Conservation (phyloP, 2,329 filamentous ascomycete genomes). For the Leptoxyphium fumago region DNA sequence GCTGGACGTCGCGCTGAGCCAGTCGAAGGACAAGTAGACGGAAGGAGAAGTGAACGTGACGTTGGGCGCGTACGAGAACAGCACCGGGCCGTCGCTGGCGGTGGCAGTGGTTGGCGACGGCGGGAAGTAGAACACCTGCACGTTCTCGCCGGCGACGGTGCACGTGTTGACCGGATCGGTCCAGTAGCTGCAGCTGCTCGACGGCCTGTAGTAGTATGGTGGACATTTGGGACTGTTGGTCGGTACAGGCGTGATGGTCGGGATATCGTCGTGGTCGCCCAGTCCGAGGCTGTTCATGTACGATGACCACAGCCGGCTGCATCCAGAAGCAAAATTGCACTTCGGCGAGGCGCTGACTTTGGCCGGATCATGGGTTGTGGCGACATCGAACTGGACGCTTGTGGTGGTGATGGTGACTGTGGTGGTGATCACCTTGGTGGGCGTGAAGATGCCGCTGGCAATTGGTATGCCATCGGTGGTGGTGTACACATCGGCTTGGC, state of each 20-base stretch:
- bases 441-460: constrained; percentile 7
- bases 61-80: constrained; percentile 5
- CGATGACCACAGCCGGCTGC: constrained; percentile 8
- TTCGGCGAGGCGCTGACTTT: constrained; percentile 1
- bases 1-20: constrained; percentile 4
- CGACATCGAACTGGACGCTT: background rate
- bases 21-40: constrained; percentile 10
- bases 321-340: constrained; percentile 4
- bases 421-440: constrained; percentile 4
- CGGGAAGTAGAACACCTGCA: constrained; percentile 10
- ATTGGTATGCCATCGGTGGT: constrained; percentile 5
- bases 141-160: constrained; percentile 8
- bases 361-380: background rate
- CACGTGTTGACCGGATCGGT: constrained; percentile 2
- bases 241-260: constrained; percentile 8
- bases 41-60: constrained; percentile 11
- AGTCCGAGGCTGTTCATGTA: constrained; percentile 10
- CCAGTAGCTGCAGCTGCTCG: constrained; percentile 2
- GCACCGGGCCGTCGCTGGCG: constrained; percentile 2
- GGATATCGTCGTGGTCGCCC: constrained; percentile 6
- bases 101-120: constrained; percentile 2
- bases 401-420: constrained; percentile 5
- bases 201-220: constrained; percentile 5
- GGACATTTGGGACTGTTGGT: constrained; percentile 9
- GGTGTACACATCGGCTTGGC: constrained; percentile 10